Conservation (phyloP, 2,329 filamentous ascomycete species). For the Claviceps fusiformis region DNA sequence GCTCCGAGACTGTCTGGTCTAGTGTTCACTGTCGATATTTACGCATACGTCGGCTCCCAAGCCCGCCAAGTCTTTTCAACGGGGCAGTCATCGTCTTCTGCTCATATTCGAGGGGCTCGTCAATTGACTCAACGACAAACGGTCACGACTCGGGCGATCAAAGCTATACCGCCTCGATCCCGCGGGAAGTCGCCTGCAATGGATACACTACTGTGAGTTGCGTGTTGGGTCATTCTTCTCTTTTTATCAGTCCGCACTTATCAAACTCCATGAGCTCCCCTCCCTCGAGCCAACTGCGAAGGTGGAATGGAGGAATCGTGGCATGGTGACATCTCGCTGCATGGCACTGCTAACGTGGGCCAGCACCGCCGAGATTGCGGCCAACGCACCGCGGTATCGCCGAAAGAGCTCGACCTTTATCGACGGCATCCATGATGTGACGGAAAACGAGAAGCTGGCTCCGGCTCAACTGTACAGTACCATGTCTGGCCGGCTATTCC, state of each 20-base stretch:
- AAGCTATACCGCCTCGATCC: neutral
- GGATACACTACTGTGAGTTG: constrained; percentile 49
- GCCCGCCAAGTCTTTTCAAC: neutral
- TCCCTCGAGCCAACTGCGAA: neutral
- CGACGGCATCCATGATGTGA: constrained; percentile 90
- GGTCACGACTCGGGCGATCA: neutral
- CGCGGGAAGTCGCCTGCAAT: constrained; percentile 20
- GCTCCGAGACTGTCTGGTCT: neutral
- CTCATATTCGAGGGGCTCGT: neutral
- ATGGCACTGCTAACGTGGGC: neutral
- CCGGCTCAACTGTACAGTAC: constrained; percentile 97
- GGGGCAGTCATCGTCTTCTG: neutral
- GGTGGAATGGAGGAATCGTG: neutral
- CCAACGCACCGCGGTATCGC: constrained; percentile 77
- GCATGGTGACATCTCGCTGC: neutral
- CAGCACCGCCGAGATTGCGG: constrained; percentile 83
- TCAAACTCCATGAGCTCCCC: neutral
- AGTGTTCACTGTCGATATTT: too few relatives aligned
- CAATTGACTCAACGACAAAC: neutral
- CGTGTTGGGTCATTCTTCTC: neutral
- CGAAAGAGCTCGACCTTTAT: constrained; percentile 93
- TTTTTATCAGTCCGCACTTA: neutral
- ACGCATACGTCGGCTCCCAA: neutral
- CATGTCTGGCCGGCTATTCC: constrained; percentile 91
- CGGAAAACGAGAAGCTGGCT: constrained; percentile 68